Conservation (phyloP, 2,329 filamentous ascomycete genomes). For the Arthrobotrys entomopaga region DNA sequence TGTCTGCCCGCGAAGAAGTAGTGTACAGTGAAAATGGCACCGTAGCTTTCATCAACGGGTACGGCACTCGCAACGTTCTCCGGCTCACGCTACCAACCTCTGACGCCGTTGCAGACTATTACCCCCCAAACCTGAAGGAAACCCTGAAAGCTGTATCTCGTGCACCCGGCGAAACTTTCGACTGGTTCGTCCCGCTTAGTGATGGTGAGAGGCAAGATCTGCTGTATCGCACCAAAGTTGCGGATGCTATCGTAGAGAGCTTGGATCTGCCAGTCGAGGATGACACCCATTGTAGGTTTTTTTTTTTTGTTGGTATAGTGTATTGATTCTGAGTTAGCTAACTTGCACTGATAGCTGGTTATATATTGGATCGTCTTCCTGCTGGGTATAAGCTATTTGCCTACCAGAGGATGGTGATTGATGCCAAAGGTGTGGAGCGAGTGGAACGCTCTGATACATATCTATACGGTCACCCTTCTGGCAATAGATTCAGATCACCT, state of each 20-base stretch:
- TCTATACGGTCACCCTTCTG: slow-evolving; percentile 39
- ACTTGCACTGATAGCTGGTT: slow-evolving; percentile 15
- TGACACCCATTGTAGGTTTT: slow-evolving; percentile 6
- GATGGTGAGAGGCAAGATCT: slow-evolving; percentile 8
- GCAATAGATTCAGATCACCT: slow-evolving; percentile 25
- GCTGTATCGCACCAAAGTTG: slow-evolving; percentile 22
- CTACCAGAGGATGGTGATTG: slow-evolving; percentile 12
- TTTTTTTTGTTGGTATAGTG: not conserved
- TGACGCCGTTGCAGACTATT: slow-evolving; percentile 14
- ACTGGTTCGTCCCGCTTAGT: slow-evolving; percentile 21
- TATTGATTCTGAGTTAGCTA: not conserved
- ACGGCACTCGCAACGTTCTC: slow-evolving; percentile 11
- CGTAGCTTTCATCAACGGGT: slow-evolving; percentile 8
- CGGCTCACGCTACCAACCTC: slow-evolving; percentile 1
- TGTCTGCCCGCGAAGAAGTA: not conserved
- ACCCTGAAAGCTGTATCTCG: not conserved
- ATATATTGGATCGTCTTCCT: slow-evolving; percentile 29
- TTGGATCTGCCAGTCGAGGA: slow-evolving; percentile 4
- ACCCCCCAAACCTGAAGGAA: slow-evolving; percentile 26
- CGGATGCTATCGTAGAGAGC: slow-evolving; percentile 18
- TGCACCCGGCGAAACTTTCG: slow-evolving; percentile 28
- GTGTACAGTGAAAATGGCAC: slow-evolving; percentile 29
- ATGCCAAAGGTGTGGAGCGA: slow-evolving; percentile 16
- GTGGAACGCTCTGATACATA: slow-evolving; percentile 36
- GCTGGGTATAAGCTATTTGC: slow-evolving; percentile 26